phyloP scores from a whole-genome alignment of 2,329 filamentous ascomycete species.

The Claviceps sp. region DNA sequence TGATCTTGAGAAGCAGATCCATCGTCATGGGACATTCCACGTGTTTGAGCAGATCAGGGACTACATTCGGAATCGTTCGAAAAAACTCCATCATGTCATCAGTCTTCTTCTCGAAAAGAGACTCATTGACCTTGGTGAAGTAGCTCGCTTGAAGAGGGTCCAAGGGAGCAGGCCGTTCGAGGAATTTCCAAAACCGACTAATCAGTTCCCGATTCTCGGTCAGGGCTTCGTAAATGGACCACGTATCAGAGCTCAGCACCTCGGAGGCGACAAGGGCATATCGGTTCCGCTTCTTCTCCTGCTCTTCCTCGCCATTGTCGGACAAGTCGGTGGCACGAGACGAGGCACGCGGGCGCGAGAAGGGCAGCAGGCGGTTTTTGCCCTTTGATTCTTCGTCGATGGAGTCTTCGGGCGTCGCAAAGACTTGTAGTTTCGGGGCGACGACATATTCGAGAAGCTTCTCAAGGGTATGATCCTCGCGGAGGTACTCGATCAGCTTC shows the following conservation, averaged over 20 bases:
- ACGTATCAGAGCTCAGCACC: constrained; percentile 87
- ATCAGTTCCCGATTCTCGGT: constrained; percentile 72
- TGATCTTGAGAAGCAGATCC: constrained; percentile 93
- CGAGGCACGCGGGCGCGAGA: constrained; percentile 39
- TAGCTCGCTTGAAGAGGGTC: constrained; percentile 93
- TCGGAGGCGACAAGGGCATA: constrained; percentile 92
- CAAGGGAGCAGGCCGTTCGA: constrained; percentile 70
- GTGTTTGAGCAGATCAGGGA: constrained; percentile 77
- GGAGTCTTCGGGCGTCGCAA: constrained; percentile 37
- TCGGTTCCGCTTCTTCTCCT: constrained; percentile 81
- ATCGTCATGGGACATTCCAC: constrained; percentile 98
- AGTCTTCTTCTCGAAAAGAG: constrained; percentile 94
- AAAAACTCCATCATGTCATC: constrained; percentile 91
- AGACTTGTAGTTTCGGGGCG: constrained; percentile 54
- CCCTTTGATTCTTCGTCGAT: constrained; percentile 37
- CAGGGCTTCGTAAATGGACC: constrained; percentile 88
- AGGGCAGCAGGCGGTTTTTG: constrained; percentile 29
- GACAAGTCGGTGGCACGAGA: constrained; percentile 35
- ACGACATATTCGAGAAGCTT: constrained; percentile 84
- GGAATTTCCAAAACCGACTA: constrained; percentile 79
- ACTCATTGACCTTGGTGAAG: constrained; percentile 97
- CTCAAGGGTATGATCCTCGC: constrained; percentile 74
- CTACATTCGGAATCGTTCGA: constrained; percentile 67
- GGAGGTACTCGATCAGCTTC: constrained; percentile 90
- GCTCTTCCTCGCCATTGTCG: constrained; percentile 53